phyloP scores from a whole-genome alignment of 441 rosid genomes.

The California macrophylla region DNA sequence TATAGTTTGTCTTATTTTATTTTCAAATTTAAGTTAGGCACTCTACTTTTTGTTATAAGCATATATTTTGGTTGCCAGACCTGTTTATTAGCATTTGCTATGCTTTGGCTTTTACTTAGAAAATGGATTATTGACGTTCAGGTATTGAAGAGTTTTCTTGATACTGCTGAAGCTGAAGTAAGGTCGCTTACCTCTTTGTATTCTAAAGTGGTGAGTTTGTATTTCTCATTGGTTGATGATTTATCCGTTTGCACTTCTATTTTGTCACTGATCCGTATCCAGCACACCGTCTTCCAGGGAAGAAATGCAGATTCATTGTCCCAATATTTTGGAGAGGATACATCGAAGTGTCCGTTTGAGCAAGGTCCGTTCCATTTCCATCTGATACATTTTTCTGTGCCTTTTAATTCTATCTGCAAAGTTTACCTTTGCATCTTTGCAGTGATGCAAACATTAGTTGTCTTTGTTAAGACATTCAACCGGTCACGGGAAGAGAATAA shows the following conservation, averaged over 20 bases:
- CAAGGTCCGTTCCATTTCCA: constrained; percentile 49
- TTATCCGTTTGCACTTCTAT: neutral
- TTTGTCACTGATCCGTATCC: constrained; percentile 8
- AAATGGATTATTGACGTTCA: constrained; percentile 14
- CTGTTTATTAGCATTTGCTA: neutral
- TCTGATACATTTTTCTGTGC: neutral
- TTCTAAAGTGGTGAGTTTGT: constrained; percentile 64
- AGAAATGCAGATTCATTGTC: constrained; percentile 89
- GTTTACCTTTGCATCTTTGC: constrained; percentile 21
- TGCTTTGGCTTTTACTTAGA: neutral
- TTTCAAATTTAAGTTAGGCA: too few relatives aligned
- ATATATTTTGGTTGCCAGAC: too few relatives aligned
- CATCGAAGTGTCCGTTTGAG: constrained; percentile 96
- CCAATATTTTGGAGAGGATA: constrained; percentile 95
- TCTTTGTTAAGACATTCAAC: constrained; percentile 73
- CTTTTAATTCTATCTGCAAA: neutral
- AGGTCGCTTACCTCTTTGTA: constrained; percentile 63
- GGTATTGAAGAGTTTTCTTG: constrained; percentile 73
- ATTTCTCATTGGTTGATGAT: constrained; percentile 2
- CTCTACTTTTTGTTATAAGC: too few relatives aligned
- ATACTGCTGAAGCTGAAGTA: constrained; percentile 84
- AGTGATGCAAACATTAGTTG: constrained; percentile 75
- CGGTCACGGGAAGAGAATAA: constrained; percentile 80
- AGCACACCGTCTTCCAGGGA: constrained; percentile 47
- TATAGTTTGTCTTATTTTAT: too few relatives aligned